These are phyloP conservation scores for Gnaphalium uliginosum DNA, from an alignment of 129 eudicot genomes.

Conservation along the genomic window DNA sequence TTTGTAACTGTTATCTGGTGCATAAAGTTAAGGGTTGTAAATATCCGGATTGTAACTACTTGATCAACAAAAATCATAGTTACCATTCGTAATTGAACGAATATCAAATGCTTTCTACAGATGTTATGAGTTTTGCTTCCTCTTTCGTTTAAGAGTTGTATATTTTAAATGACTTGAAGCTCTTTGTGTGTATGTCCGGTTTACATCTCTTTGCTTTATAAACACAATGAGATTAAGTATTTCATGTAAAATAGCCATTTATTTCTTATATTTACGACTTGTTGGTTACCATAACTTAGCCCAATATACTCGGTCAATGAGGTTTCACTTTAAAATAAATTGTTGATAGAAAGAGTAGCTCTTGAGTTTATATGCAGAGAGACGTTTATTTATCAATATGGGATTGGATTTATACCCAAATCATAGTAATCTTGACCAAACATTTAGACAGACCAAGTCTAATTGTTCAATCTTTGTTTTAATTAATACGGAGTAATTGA, in stretches of 20 bases:
- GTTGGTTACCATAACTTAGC: too few species aligned
- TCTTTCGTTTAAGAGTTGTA: neutral
- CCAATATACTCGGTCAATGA: neutral
- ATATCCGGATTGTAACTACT: slow-evolving; percentile 4
- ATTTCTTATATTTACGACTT: too few species aligned
- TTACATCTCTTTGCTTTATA: neutral
- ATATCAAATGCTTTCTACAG: neutral
- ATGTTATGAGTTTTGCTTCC: neutral
- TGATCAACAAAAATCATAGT: neutral
- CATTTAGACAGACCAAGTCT: neutral
- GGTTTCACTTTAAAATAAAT: neutral
- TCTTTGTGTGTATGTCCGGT: neutral
- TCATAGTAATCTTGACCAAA: neutral
- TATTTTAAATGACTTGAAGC: too few species aligned
- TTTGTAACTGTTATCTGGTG: slow-evolving; percentile 23
- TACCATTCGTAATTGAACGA: neutral
- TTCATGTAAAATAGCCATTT: too few species aligned
- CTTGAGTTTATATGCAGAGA: too few species aligned
- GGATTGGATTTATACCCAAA: too few species aligned
- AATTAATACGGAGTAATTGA: neutral
- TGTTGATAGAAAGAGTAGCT: too few species aligned
- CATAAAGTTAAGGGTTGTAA: slow-evolving; percentile 8
- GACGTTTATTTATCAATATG: too few species aligned
- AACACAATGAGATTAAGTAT: too few species aligned
- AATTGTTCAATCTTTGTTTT: neutral